Base-by-base conservation (phyloP, 495 filamentous ascomycete genomes). In the Endocarpon pusillum region DNA sequence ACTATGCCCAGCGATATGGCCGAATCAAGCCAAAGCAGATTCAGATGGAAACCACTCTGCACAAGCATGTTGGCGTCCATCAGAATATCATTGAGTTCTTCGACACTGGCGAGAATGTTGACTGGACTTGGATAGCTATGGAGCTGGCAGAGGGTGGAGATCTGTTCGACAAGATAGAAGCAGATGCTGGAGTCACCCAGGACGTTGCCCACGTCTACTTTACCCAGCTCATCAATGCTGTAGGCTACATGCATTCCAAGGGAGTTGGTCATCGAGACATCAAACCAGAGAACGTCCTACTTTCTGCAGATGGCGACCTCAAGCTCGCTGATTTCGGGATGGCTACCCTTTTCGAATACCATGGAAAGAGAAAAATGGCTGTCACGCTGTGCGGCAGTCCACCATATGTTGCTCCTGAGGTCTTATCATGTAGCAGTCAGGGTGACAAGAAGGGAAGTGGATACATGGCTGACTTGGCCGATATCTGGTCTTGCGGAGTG, bases 101-200 rank as follows among this genome's bases (percentile, higher is more conserved):
- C 43, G 72, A 75, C 21, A 76, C 71, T 3, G 89, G 82, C 33
- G 84, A 94, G 51, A 86, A 99, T 48, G 50, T 61, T 2, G 57
- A 75, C n/a, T 99, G 91, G 91, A 67, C 74, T 44, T 99, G 87
- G 87, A 92, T 99, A 46, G 85, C 83, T 10, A 94, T 99, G 85
- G 89, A 99, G 52, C 74, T 82, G 44, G 89, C 89, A 27, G 82
- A 87, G 41, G 89, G 89, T 26, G 89, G 89, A 10, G 89, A 99
- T 52, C 69, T 99, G 9, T 99, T 99, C 59, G 89, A 97, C 68
- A 97, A 97, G 61, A 94, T 97, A 48, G 89, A 97, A 53, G 84
- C 89, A 3, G 89, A 97, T 53, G 79, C 83, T 19, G 89, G 91
- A 35, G 80, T 94, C 8, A 67, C 72, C 7, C 79, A 94, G 53